Conservation (phyloP, 441 rosid species). For the Biscutella auriculata region DNA sequence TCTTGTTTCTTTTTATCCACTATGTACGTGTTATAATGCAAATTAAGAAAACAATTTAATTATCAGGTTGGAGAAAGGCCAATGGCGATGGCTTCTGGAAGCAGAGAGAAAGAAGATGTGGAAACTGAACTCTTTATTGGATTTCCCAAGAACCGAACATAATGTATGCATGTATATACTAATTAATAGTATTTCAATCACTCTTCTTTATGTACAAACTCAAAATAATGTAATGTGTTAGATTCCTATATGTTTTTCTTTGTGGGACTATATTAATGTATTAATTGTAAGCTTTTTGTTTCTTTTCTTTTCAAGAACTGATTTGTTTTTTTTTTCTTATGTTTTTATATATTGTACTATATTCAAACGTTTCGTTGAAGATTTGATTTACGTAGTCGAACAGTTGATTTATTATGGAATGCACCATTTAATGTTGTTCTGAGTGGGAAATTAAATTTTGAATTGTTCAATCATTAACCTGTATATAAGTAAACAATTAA, state of each 20-base stretch:
- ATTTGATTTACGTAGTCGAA: no score
- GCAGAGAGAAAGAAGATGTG: slow-evolving; percentile 8
- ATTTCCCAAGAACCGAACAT: not conserved
- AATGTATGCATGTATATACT: not conserved
- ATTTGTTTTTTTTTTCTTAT: no score
- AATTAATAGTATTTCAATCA: not conserved
- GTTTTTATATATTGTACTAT: no score
- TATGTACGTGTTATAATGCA: not conserved
- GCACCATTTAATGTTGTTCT: no score
- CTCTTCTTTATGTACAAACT: not conserved
- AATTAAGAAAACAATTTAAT: not conserved
- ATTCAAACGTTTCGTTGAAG: no score
- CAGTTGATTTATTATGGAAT: no score
- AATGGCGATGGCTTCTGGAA: not conserved
- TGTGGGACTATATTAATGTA: no score
- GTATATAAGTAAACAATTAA: no score
- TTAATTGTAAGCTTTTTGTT: no score
- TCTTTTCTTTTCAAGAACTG: no score
- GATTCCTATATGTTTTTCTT: not conserved
- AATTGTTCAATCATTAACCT: no score
- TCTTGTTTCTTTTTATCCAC: not conserved
- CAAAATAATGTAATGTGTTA: not conserved
- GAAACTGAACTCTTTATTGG: slow-evolving; percentile 13
- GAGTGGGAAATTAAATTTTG: no score
- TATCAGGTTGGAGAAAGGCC: not conserved